Base-by-base conservation (phyloP, 2,329 filamentous ascomycete genomes). In the Trichoderma sp. region DNA sequence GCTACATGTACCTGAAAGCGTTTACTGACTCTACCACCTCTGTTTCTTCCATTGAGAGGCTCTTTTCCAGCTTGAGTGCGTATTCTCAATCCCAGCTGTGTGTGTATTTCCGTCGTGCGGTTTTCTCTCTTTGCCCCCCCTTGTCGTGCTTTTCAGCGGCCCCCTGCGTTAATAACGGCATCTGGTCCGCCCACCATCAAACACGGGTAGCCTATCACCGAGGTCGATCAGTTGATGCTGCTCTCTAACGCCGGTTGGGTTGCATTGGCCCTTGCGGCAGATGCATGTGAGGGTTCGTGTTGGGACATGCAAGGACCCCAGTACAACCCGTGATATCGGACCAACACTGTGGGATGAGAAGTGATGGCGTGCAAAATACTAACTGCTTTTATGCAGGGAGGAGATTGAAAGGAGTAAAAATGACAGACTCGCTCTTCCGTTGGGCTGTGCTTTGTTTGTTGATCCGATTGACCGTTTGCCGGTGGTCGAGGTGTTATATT, bases 81-180 rank as follows among this genome's bases (percentile, higher is more conserved):
- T n/a, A 18, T n/a, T n/a, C 39, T n/a, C 18, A 43, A n/a, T n/a
- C 39, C 16, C 16, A 43, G 6, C 39, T 8, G 39, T 43, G 39
- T 43, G 39, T 43, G 39, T n/a, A 43, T 43, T n/a, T n/a, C n/a
- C 7, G 18, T n/a, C 39, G 6, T 43, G 39, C 18, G 39, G 7
- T 18, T 18, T 39, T 18, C 37, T 18, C 16, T 39, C 18, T 39
- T 18, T 39, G 37, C 37, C 18, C 16, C 37, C 37, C 39, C 39
- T 43, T n/a, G 39, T n/a, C 39, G 18, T 55, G n/a, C 21, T 54
- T 10, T n/a, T 46, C 18, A 13, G 21, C 16, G n/a, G 16, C 28
- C 63, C 63, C 63, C 46, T 66, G 10, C 63, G 52, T 28, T 66
- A 65, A 55, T 43, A 66, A 58, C 64, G 39, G 54, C 8, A 37